These are phyloP conservation scores for Penicillium taxi DNA, from an alignment of 495 filamentous ascomycete genomes.

Conservation along the genomic window DNA sequence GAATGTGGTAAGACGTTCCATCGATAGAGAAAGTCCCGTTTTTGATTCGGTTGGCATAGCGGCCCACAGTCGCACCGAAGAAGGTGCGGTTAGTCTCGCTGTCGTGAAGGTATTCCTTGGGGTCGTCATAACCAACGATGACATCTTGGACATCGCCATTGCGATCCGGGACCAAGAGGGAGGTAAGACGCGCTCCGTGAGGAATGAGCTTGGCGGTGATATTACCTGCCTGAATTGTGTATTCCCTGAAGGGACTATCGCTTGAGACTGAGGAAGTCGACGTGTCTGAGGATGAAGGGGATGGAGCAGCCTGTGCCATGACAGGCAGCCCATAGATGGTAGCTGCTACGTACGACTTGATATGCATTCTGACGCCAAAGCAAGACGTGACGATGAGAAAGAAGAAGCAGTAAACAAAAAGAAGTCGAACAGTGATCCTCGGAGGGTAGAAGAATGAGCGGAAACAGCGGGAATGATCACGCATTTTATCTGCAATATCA, in stretches of 20 bases:
- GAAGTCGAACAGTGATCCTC: slow-evolving; percentile 24
- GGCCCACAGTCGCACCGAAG: slow-evolving; percentile 69
- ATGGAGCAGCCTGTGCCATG: slow-evolving; percentile 18
- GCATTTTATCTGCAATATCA: slow-evolving; percentile 21
- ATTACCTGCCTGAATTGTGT: slow-evolving; percentile 62
- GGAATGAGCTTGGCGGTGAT: slow-evolving; percentile 69
- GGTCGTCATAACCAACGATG: slow-evolving; percentile 73
- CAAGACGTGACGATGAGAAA: slow-evolving; percentile 24
- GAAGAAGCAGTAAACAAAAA: slow-evolving; percentile 24
- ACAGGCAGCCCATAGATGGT: slow-evolving; percentile 31
- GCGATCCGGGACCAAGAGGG: slow-evolving; percentile 65
- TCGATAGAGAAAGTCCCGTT: slow-evolving; percentile 73
- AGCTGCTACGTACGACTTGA: slow-evolving; percentile 29
- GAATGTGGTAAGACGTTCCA: slow-evolving; percentile 53
- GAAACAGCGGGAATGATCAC: slow-evolving; percentile 17
- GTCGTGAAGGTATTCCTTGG: slow-evolving; percentile 59
- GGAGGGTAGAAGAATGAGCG: slow-evolving; percentile 27
- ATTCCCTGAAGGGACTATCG: slow-evolving; percentile 46
- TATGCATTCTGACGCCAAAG: slow-evolving; percentile 34
- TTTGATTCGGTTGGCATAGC: slow-evolving; percentile 83
- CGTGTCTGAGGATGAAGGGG: slow-evolving; percentile 9
- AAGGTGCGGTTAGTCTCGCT: slow-evolving; percentile 59
- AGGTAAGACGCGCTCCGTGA: slow-evolving; percentile 71
- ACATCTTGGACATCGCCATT: slow-evolving; percentile 58
- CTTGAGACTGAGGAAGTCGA: slow-evolving; percentile 4